Conservation (phyloP, 495 filamentous ascomycete genomes). For the Penicillium cinerascens region DNA sequence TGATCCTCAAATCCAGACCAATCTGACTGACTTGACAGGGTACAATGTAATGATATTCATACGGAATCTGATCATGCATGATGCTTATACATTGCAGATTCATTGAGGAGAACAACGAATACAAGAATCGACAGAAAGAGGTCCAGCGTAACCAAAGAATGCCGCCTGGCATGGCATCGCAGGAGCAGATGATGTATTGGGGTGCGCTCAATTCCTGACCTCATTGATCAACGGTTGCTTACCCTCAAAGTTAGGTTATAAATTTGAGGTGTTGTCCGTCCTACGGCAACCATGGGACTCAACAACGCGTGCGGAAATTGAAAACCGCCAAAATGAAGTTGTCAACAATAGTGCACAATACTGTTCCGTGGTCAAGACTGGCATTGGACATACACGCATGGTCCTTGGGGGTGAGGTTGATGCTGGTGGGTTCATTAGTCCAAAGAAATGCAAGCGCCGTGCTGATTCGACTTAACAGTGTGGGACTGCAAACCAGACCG, state of each 20-base stretch:
- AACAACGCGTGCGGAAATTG: conserved; percentile 69
- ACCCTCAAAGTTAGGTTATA: conserved; percentile 63
- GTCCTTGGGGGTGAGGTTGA: conserved; percentile 95
- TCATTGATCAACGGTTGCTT: neutral
- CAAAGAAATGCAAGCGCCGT: neutral
- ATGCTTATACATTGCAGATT: conserved; percentile 54
- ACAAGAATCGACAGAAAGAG: conserved; percentile 55
- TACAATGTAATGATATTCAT: conserved; percentile 56
- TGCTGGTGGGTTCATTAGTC: conserved; percentile 54
- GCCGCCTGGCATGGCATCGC: conserved; percentile 53
- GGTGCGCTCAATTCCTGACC: conserved; percentile 30
- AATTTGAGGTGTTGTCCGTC: conserved; percentile 85
- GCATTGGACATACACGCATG: conserved; percentile 67
- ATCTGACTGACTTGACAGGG: conserved; percentile 47
- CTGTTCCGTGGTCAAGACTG: conserved; percentile 87
- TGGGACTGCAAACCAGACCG: conserved; percentile 75
- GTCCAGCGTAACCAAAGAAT: conserved; percentile 50
- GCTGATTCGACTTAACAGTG: conserved; percentile 45
- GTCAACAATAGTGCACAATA: conserved; percentile 91
- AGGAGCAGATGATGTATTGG: conserved; percentile 66
- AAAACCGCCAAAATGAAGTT: conserved; percentile 61
- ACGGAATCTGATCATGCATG: neutral
- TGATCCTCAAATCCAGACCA: conserved; percentile 12
- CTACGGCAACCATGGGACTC: conserved; percentile 69
- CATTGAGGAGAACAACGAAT: conserved; percentile 83